Evolutionary conservation across 2,329 filamentous ascomycete genomes (phyloP).

Genomic region (Sporothrix schenckii): DNA sequence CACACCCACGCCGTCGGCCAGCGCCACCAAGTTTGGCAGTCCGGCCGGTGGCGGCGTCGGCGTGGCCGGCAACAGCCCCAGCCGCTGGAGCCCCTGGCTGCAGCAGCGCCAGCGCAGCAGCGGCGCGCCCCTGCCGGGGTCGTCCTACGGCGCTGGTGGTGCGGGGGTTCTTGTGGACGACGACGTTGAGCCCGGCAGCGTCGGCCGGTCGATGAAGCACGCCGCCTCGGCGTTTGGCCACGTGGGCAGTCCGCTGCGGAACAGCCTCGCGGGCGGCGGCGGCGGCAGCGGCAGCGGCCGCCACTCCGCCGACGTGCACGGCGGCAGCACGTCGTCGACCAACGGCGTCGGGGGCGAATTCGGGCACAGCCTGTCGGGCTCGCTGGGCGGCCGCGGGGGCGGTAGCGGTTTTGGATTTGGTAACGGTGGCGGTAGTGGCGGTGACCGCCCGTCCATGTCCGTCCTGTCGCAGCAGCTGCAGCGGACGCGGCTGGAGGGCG

Average conservation of each 20-base stretch:
- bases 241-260: constrained; percentile 66
- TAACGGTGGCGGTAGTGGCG: constrained; percentile 39
- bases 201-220: constrained; percentile 47
- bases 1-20: constrained; percentile 39
- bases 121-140: constrained; percentile 39
- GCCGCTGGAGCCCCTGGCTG: constrained; percentile 61
- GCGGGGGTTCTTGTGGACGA: constrained; percentile 46
- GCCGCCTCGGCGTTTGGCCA: constrained; percentile 64
- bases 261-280: constrained; percentile 60
- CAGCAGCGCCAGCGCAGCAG: constrained; percentile 41
- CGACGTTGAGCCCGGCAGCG: constrained; percentile 44
- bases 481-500: constrained; percentile 55
- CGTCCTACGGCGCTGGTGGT: constrained; percentile 45
- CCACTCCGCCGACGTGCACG: neutral
- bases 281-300: constrained; percentile 35
- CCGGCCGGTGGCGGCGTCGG: constrained; percentile 47
- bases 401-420: constrained; percentile 40
- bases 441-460: constrained; percentile 57
- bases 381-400: constrained; percentile 45
- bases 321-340: neutral
- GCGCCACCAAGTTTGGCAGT: constrained; percentile 62
- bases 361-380: constrained; percentile 2
- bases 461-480: constrained; percentile 65
- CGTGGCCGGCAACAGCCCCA: constrained; percentile 62
- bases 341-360: constrained; percentile 39